Percentiles rank a stretch among this genome's conserved stretches.
Conservation (phyloP, 306 rosid genomes). For the Vigna trinervia region DNA sequence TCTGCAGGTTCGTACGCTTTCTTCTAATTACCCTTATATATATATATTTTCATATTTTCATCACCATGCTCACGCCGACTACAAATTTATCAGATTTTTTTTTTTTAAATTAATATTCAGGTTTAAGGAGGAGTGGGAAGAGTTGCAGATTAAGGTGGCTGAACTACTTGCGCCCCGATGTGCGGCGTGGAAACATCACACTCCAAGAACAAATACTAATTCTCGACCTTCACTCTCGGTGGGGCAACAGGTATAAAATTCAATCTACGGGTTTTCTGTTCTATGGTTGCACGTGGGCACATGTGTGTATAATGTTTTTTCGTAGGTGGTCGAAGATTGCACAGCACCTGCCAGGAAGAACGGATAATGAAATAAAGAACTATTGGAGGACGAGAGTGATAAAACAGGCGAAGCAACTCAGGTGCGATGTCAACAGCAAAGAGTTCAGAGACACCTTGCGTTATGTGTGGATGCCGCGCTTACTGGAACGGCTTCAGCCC, state of each 20-base stretch:
- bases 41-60: too few relatives aligned
- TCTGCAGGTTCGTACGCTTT: constrained; percentile 51
- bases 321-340: constrained; percentile 91
- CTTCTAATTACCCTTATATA: not conserved
- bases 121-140: constrained; percentile 67
- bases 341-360: constrained; percentile 78
- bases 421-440: constrained; percentile 89
- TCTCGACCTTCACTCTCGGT: constrained; percentile 67
- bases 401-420: constrained; percentile 89
- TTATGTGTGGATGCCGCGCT: constrained; percentile 83
- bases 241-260: constrained; percentile 67
- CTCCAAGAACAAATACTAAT: constrained; percentile 70
- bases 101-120: constrained; percentile 34
- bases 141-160: constrained; percentile 78
- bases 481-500: constrained; percentile 71
- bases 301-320: not conserved
- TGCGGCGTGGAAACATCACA: constrained; percentile 66
- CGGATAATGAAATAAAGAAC: constrained; percentile 86
- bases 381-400: constrained; percentile 91
- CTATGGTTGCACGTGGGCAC: not conserved
- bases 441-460: constrained; percentile 70
- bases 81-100: not conserved
- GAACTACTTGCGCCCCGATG: constrained; percentile 66
- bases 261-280: not conserved
- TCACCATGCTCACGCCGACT: too few relatives aligned